Percentiles rank a stretch among this genome's conserved stretches.
Evolutionary conservation across 768 basidiomycete genomes (phyloP).

Genomic region (Lactarius akahatsu): DNA sequence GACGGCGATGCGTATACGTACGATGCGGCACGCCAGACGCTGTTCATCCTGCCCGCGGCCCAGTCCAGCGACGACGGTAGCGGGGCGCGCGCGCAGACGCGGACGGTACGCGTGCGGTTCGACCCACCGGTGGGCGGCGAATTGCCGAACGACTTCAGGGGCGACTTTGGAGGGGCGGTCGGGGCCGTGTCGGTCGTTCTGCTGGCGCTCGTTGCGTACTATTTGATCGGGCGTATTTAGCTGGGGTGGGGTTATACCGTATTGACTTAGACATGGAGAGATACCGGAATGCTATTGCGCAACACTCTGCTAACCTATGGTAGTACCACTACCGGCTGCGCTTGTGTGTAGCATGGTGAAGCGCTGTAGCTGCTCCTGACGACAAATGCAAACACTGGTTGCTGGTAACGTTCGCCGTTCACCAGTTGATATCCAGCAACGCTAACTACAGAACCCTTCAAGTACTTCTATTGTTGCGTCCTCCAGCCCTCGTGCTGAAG

Average conservation of each 20-base stretch:
- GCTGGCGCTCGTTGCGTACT: constrained; percentile 35
- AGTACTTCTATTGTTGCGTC: no score
- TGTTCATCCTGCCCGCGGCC: constrained; percentile 56
- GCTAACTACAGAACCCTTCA: no score
- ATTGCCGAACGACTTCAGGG: constrained; percentile 61
- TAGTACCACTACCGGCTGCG: no score
- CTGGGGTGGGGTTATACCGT: background rate
- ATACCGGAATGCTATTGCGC: background rate
- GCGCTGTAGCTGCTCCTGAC: no score
- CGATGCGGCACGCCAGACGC: constrained; percentile 68
- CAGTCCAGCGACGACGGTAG: constrained; percentile 36
- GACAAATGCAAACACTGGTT: no score
- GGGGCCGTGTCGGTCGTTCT: constrained; percentile 37
- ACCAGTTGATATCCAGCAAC: no score
- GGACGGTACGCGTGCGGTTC: constrained; percentile 55
- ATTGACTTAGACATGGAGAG: background rate
- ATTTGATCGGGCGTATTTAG: background rate
- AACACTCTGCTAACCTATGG: no score
- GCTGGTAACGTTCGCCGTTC: no score
- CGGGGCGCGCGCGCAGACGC: constrained; percentile 37
- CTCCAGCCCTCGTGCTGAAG: no score
- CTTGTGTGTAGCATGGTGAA: no score
- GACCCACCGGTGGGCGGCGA: constrained; percentile 56
- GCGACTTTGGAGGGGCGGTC: constrained; percentile 48
- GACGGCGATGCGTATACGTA: constrained; percentile 53